phyloP scores from a whole-genome alignment of 805 yeast species.

The Barnettozyma vustinii region DNA sequence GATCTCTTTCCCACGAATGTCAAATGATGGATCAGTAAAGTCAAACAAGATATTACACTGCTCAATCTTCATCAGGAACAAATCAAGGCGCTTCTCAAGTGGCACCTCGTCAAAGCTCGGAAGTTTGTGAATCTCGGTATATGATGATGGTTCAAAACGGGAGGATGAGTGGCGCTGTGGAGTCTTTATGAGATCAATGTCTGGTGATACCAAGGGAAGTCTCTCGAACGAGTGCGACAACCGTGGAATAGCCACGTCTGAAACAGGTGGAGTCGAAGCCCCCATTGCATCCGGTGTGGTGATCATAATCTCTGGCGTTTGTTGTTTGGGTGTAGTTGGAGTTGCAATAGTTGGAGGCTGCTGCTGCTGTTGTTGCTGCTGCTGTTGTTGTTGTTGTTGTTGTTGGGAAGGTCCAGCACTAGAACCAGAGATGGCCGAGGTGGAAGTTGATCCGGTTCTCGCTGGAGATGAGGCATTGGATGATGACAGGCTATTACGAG shows the following conservation, averaged over 20 bases:
- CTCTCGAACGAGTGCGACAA: slow-evolving; percentile 51
- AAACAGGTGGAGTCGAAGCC: not conserved
- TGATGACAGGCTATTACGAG: slow-evolving; percentile 20
- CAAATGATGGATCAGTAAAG: slow-evolving; percentile 88
- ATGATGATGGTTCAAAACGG: slow-evolving; percentile 74
- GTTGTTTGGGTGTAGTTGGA: slow-evolving; percentile 6
- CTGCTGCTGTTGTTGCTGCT: not conserved
- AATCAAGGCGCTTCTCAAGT: slow-evolving; percentile 69
- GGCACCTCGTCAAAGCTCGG: slow-evolving; percentile 88
- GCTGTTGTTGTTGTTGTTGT: slow-evolving; percentile 5
- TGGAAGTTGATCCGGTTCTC: slow-evolving; percentile 7
- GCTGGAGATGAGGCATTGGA: slow-evolving; percentile 4
- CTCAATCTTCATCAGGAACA: slow-evolving; percentile 83
- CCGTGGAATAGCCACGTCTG: slow-evolving; percentile 29
- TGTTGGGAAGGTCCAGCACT: not conserved
- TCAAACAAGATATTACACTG: slow-evolving; percentile 95
- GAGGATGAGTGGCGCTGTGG: slow-evolving; percentile 93
- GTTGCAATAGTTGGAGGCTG: slow-evolving; percentile 1
- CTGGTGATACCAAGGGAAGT: slow-evolving; percentile 56
- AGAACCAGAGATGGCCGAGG: not conserved
- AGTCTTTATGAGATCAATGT: slow-evolving; percentile 73
- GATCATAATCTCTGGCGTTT: not conserved
- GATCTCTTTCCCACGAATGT: slow-evolving; percentile 87
- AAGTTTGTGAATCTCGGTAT: slow-evolving; percentile 63
- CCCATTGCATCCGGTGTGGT: not conserved